Base-by-base conservation (phyloP, 257 asterid genomes). In the Solanum corneliomulleri region DNA sequence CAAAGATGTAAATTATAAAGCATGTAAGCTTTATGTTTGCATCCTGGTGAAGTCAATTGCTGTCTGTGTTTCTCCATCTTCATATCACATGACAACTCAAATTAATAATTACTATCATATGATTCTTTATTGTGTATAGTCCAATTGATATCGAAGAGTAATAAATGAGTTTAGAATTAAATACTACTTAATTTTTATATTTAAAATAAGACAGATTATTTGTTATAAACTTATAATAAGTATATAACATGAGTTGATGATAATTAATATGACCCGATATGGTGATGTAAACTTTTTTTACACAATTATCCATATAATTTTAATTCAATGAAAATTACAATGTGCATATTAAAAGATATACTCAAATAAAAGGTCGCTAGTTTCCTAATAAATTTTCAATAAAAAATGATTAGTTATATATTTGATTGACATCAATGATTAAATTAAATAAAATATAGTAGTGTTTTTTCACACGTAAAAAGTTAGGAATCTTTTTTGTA, bases 41-140 rank as follows among this genome's bases (percentile, higher is more conserved):
- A 23, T 66, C 87, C 42, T 66, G 64, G 9, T 45, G 62, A 66
- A 84, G 87, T 84, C 81, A 66, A 68, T 60, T 39, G 87, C 44
- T 66, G 80, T 69, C 23, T 84, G 33, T 66, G 87, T 70, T 62
- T 84, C 78, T 84, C 87, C 81, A 84, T 84, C 87, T 41, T 68
- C 80, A 49, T 81, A 69, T 69, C 20, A 81, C 85, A 81, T 81
- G 69, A 81, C 29, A 29, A 81, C 84, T 78, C 66, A 27, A 45
- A 45, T 77, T 18, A 37, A 35, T 35, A 9, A 35, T 70, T 16
- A n/a, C n/a, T 29, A 44, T 25, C 25, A 78, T 78, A 45, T 25
- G 84, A 18, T 45, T 78, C 83, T 41, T 42, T 71, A 5, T 15
- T 58, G 0, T 70, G 16, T 2, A 33, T 16, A 9, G 12, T 0